These are phyloP conservation scores for Phragmites australis DNA, from an alignment of 176 grass and related monocot species.

Conservation along the genomic window DNA sequence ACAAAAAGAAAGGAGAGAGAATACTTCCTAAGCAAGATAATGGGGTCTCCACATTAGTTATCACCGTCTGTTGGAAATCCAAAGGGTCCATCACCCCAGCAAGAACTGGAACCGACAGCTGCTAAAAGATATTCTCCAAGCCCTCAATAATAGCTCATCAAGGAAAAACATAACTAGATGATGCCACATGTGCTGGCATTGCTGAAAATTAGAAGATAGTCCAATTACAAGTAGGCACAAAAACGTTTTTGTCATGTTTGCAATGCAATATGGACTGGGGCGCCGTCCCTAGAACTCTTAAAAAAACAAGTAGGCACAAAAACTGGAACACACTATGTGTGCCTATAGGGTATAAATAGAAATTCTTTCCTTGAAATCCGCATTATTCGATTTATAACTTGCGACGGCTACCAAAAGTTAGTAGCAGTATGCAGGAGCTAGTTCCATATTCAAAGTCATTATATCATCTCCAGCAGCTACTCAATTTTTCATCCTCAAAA, in stretches of 20 bases:
- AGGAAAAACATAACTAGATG: background rate
- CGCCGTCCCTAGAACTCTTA: too few species aligned
- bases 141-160: background rate
- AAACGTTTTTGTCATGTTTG: too few species aligned
- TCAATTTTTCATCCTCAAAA: too few species aligned
- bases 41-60: too few species aligned
- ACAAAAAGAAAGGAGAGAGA: background rate
- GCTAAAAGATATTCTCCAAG: background rate
- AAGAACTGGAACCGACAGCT: background rate
- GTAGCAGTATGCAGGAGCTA: background rate
- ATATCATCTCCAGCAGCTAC: too few species aligned
- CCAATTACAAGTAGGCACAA: background rate
- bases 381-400: background rate
- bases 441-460: background rate
- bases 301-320: too few species aligned
- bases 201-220: background rate
- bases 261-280: too few species aligned
- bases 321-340: too few species aligned
- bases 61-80: background rate
- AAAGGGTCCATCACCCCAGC: background rate
- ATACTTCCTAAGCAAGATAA: too few species aligned
- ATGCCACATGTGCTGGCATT: background rate
- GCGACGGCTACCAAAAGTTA: background rate
- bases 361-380: background rate
- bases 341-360: background rate